These are phyloP conservation scores for Phytopythium delawarense DNA, from an alignment of 352 stramenopile genomes.

Conservation along the genomic window DNA sequence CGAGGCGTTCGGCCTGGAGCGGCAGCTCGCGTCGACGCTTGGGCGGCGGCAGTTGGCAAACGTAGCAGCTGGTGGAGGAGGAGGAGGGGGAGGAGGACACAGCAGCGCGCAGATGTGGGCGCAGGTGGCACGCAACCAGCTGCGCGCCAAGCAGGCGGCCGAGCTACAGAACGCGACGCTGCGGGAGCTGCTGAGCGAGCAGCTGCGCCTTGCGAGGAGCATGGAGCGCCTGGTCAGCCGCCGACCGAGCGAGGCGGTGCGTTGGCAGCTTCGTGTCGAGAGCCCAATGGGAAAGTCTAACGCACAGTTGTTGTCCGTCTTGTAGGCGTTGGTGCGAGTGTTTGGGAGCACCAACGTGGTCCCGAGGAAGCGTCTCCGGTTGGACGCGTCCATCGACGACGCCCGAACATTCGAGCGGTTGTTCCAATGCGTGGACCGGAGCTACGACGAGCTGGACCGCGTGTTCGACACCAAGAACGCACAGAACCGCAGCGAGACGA, in stretches of 20 bases:
- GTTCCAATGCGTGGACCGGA: neutral
- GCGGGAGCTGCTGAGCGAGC: constrained; percentile 4
- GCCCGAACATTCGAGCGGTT: neutral
- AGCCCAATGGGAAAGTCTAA: neutral
- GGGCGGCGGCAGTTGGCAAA: neutral
- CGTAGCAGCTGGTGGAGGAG: neutral
- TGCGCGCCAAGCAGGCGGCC: constrained; percentile 2
- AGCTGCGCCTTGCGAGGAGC: constrained; percentile 1
- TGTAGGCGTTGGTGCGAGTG: neutral
- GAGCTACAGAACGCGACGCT: constrained; percentile 8
- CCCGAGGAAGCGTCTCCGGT: constrained; percentile 1
- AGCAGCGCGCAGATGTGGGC: neutral
- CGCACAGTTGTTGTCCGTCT: neutral
- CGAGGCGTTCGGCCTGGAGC: neutral
- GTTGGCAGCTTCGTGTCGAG: neutral
- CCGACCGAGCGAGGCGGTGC: neutral
- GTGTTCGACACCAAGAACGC: neutral
- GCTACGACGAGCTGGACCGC: neutral
- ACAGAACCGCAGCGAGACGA: neutral
- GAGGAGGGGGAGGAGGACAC: neutral
- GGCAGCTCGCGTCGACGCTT: neutral
- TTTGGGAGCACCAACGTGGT: neutral
- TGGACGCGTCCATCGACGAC: neutral
- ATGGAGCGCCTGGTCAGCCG: constrained; percentile 3
- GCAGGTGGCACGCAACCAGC: constrained; percentile 3